Percentiles rank a stretch among this genome's conserved stretches.
phyloP scores from a whole-genome alignment of 495 filamentous ascomycete genomes.

The Pseudevernia furfuracea region DNA sequence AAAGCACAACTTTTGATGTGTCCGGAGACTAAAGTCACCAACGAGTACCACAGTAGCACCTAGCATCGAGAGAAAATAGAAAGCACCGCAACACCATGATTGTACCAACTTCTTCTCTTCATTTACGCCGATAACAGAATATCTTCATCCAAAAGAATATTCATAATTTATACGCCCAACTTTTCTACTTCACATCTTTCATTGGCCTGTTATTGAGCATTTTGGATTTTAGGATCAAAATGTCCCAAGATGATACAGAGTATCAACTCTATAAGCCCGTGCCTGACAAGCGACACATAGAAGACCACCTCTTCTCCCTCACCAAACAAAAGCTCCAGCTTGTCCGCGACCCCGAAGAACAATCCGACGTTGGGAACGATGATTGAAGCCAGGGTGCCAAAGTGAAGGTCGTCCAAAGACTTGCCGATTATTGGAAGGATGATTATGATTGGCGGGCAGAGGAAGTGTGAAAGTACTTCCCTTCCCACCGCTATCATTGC shows the following conservation, averaged over 20 bases:
- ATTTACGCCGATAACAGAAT: no score
- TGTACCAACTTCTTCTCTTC: no score
- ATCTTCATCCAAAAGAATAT: no score
- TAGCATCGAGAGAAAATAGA: no score
- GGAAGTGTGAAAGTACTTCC: slow-evolving; percentile 21
- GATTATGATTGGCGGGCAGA: slow-evolving; percentile 37
- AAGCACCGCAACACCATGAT: no score
- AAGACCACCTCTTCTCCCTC: slow-evolving; percentile 20
- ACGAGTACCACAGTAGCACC: no score
- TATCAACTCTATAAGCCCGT: slow-evolving; percentile 21
- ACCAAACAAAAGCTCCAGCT: slow-evolving; percentile 26
- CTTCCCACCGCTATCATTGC: background rate
- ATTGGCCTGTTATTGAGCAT: no score
- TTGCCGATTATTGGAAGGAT: slow-evolving; percentile 43
- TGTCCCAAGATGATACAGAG: background rate
- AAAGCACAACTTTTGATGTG: no score
- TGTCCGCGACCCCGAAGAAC: slow-evolving; percentile 25
- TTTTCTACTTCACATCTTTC: no score
- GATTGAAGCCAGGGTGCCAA: slow-evolving; percentile 42
- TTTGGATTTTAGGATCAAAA: no score
- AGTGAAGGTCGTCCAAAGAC: slow-evolving; percentile 43
- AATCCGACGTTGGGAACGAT: slow-evolving; percentile 24
- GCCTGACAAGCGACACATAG: slow-evolving; percentile 21
- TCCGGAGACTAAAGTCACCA: no score
- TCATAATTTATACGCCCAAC: no score